These are phyloP conservation scores for Cryphonectria radicalis DNA, from an alignment of 2,329 filamentous ascomycete species.

Conservation along the genomic window DNA sequence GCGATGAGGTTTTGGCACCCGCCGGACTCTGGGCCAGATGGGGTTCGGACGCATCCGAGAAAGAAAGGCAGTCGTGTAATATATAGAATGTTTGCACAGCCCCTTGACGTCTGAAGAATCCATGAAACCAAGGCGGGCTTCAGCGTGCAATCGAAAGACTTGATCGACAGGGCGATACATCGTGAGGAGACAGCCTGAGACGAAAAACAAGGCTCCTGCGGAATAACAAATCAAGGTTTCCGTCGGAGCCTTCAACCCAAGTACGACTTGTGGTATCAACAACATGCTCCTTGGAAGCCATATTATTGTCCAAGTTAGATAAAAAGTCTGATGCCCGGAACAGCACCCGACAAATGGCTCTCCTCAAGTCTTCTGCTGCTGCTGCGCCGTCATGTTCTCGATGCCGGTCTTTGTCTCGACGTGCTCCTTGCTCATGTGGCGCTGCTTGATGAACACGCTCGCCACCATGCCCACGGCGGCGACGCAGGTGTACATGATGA, in stretches of 20 bases:
- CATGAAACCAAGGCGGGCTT: not conserved
- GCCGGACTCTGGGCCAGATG: not conserved
- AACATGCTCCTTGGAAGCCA: not conserved
- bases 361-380: slow-evolving; percentile 8
- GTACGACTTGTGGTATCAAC: not conserved
- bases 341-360: not conserved
- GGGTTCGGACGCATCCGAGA: not conserved
- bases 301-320: not conserved
- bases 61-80: not conserved
- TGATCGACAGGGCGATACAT: not conserved
- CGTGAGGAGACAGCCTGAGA: not conserved
- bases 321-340: not conserved
- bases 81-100: not conserved
- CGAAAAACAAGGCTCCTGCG: not conserved
- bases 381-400: slow-evolving; percentile 33
- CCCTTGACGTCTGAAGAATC: not conserved
- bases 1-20: not conserved
- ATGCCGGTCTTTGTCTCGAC: slow-evolving; percentile 55
- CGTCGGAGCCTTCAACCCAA: not conserved
- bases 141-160: not conserved
- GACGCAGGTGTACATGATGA: slow-evolving; percentile 51
- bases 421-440: slow-evolving; percentile 52
- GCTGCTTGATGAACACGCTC: slow-evolving; percentile 49
- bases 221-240: not conserved
- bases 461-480: slow-evolving; percentile 46